Base-by-base conservation (phyloP, 2,329 filamentous ascomycete genomes). In the Pyricularia sp. region DNA sequence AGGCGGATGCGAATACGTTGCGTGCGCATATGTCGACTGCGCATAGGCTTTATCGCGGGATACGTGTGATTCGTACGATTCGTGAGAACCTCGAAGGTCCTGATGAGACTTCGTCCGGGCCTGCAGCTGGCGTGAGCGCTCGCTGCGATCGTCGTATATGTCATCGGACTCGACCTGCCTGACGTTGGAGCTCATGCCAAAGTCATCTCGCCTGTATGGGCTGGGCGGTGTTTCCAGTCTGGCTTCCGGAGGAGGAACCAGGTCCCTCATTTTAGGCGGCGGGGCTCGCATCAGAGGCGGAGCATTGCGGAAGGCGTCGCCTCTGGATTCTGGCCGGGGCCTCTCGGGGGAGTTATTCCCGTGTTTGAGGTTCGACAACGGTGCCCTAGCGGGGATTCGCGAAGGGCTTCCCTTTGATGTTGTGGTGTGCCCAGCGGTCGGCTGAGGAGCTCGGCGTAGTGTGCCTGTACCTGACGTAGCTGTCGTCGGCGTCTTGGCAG, bases 191-290 rank as follows among this genome's bases (percentile, higher is more conserved):
- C 84, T 82, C 3, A 82, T 80, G 3, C 75, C 75, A 5, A 84
- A 75, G 13, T 79, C 82, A 1, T 76, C 71, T 12, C 76, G 72
- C 62, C 79, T 79, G 70, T 83, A 84, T 6, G 77, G 77, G 68
- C 80, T 81, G 16, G 68, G 69, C 0, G 81, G 81, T 0, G 81
- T 79, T 66, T 82, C 80, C 22, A 85, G 75, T 6, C 53, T 30
- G 6, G 49, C 30, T 63, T 83, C 80, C 2, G 81, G 78, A 9
- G 79, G 75, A 8, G 79, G 77, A 61, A 77, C 72, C 63, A 97
- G 81, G 57, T 96, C 91, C 68, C 93, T 87, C 92, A 97, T 97
- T 75, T 92, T 94, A 62, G 93, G 93, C 13, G 93, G 93, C 44
- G 91, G 91, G 1, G 88, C 88, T 67, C 86, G 81, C 71, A 81